Evolutionary conservation across 2,329 filamentous ascomycete genomes (phyloP).

Genomic region (Cladosporium austrohemisphaericum): DNA sequence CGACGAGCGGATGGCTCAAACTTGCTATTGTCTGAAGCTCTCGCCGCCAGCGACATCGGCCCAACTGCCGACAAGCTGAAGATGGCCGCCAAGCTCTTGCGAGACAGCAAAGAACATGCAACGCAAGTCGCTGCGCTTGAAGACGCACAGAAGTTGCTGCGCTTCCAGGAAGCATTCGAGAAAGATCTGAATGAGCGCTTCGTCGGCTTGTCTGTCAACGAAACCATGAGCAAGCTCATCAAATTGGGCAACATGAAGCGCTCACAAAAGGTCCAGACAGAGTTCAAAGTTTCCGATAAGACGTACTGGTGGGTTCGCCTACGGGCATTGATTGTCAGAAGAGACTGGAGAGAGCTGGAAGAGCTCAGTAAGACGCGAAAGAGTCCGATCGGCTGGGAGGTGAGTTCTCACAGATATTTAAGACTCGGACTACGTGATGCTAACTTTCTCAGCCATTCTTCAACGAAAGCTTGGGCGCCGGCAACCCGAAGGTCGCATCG

Average conservation of each 20-base stretch:
- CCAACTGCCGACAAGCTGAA: constrained; percentile 80
- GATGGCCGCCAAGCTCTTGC: constrained; percentile 76
- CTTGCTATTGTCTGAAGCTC: constrained; percentile 79
- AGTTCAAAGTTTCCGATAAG: constrained; percentile 91
- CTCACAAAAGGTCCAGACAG: constrained; percentile 80
- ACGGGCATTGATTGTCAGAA: constrained; percentile 80
- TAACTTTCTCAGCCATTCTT: constrained; percentile 69
- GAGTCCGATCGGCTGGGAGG: constrained; percentile 95
- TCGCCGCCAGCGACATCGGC: constrained; percentile 66
- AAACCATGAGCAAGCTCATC: constrained; percentile 87
- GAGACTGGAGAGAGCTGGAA: constrained; percentile 90
- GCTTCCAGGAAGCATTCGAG: constrained; percentile 83
- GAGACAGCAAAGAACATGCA: constrained; percentile 74
- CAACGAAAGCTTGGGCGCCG: constrained; percentile 81
- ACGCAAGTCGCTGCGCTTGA: constrained; percentile 72
- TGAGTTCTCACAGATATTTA: too few relatives aligned
- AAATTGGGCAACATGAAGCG: constrained; percentile 76
- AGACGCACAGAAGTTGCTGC: constrained; percentile 74
- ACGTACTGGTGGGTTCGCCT: constrained; percentile 84
- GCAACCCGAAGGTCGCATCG: constrained; percentile 81
- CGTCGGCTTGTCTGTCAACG: constrained; percentile 79
- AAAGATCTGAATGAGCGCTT: constrained; percentile 68
- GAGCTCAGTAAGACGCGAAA: constrained; percentile 74
- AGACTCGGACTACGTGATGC: neutral
- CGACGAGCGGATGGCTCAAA: constrained; percentile 82